These are phyloP conservation scores for Pseudonitzschia multiseries DNA, from an alignment of 108 stramenopile species.

Conservation along the genomic window DNA sequence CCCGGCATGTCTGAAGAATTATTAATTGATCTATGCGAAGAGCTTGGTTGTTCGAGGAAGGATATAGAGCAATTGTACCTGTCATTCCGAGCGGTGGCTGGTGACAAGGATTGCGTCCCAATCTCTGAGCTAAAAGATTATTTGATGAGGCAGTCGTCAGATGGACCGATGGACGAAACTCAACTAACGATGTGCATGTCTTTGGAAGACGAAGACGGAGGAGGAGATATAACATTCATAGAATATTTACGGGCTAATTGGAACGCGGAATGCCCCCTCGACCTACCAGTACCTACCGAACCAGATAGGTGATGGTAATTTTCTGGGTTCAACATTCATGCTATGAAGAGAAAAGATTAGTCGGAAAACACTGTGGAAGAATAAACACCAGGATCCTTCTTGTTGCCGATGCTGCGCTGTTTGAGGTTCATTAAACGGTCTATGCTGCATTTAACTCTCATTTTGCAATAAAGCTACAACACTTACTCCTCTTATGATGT, in stretches of 20 bases:
- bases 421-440: no score
- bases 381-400: no score
- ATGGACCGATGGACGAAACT: slow-evolving; percentile 20
- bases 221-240: slow-evolving; percentile 29
- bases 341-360: no score
- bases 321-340: no score
- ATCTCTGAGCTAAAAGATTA: slow-evolving; percentile 32
- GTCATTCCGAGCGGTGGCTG: slow-evolving; percentile 17
- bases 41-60: slow-evolving; percentile 10
- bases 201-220: slow-evolving; percentile 25
- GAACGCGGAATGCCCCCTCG: slow-evolving; percentile 6
- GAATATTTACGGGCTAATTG: slow-evolving; percentile 29
- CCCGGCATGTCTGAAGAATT: slow-evolving; percentile 14
- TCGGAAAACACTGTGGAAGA: no score
- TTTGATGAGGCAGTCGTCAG: slow-evolving; percentile 9
- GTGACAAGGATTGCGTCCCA: slow-evolving; percentile 13
- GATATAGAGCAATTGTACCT: slow-evolving; percentile 23
- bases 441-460: no score
- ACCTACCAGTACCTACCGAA: background rate
- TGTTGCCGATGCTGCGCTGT: no score
- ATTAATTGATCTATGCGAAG: slow-evolving; percentile 20
- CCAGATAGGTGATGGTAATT: background rate
- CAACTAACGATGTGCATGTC: slow-evolving; percentile 12
- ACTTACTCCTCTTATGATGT: no score
- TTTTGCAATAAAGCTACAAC: no score